Evolutionary conservation across 352 stramenopile species (phyloP).

Genomic region (Phytophthora rubi): DNA sequence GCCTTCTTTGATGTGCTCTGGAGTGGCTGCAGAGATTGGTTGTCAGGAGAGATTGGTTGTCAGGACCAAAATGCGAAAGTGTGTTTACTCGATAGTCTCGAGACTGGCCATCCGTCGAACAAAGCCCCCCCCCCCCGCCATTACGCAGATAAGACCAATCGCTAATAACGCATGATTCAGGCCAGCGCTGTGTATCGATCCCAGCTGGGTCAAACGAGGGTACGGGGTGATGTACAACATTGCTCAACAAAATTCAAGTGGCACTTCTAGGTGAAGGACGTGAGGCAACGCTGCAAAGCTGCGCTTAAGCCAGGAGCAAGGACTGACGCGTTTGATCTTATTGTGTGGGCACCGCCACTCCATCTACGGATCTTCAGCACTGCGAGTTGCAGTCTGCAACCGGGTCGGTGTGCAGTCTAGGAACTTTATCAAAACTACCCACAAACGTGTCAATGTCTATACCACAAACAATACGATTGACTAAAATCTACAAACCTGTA

Average conservation of each 20-base stretch:
- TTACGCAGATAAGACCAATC: constrained; percentile 20
- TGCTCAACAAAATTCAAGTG: constrained; percentile 6
- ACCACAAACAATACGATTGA: no score
- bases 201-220: constrained; percentile 10
- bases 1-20: background rate
- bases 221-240: constrained; percentile 10
- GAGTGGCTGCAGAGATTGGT: constrained; percentile 20
- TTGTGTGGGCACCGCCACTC: background rate
- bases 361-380: background rate
- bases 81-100: constrained; percentile 7
- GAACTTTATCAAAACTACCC: no score
- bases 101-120: constrained; percentile 22
- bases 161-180: constrained; percentile 27
- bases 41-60: constrained; percentile 22
- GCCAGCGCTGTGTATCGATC: constrained; percentile 7
- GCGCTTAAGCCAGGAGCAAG: constrained; percentile 1
- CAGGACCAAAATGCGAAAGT: constrained; percentile 26
- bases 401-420: no score
- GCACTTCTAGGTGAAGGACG: constrained; percentile 24
- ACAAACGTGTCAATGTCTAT: no score
- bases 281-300: constrained; percentile 24
- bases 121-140: constrained; percentile 14
- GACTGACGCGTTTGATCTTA: background rate
- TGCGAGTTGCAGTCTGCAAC: background rate
- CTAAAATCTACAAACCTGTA: no score